phyloP scores from a whole-genome alignment of 1,284 basidiomycete species.

The Boletus smithii region DNA sequence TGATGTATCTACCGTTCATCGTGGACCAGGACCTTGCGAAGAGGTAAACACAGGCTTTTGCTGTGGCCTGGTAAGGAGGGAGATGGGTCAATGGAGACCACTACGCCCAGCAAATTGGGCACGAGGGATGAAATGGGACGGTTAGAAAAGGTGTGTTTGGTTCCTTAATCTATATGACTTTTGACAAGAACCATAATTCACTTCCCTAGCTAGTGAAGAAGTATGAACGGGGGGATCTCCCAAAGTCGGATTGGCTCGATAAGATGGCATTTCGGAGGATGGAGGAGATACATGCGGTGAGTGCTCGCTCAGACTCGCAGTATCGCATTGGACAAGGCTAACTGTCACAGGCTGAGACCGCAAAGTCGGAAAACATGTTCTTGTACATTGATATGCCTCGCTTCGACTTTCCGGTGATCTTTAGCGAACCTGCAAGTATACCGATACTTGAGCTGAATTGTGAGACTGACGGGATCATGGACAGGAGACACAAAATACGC shows the following conservation, averaged over 20 bases:
- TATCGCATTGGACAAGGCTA: neutral
- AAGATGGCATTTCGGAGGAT: slow-evolving; percentile 90
- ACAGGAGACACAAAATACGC: slow-evolving; percentile 36
- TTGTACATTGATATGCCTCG: slow-evolving; percentile 94
- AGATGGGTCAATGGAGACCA: slow-evolving; percentile 77
- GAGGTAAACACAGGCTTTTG: slow-evolving; percentile 87
- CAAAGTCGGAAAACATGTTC: slow-evolving; percentile 86
- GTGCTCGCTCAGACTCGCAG: slow-evolving; percentile 26
- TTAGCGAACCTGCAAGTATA: slow-evolving; percentile 73
- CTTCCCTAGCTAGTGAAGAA: slow-evolving; percentile 84
- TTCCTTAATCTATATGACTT: neutral
- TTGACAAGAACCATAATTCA: neutral
- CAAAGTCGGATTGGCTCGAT: slow-evolving; percentile 94
- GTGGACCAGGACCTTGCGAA: slow-evolving; percentile 73
- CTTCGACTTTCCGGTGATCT: slow-evolving; percentile 99
- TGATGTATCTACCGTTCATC: slow-evolving; percentile 4
- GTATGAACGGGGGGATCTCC: slow-evolving; percentile 91
- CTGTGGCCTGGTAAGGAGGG: slow-evolving; percentile 83
- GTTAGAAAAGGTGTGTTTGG: slow-evolving; percentile 76
- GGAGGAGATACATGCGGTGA: slow-evolving; percentile 86
- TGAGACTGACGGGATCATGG: slow-evolving; percentile 6
- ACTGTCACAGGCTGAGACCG: slow-evolving; percentile 67
- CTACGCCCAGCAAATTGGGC: slow-evolving; percentile 83
- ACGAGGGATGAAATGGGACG: slow-evolving; percentile 89
- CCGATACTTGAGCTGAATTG: neutral